Conservation (phyloP, 441 rosid species). For the Macaranga tanarius region DNA sequence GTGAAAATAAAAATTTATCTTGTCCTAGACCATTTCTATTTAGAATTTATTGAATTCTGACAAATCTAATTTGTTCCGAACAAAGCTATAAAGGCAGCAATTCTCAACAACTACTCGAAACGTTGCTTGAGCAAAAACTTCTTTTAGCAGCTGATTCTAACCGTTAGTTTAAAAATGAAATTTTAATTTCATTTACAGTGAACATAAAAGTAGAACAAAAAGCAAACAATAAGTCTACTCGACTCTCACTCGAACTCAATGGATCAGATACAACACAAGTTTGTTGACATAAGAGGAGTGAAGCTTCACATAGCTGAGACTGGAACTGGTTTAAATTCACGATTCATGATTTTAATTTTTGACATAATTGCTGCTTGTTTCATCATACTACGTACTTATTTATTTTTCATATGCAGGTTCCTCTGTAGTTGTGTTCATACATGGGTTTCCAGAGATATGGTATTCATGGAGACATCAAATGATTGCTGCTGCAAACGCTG, state of each 20-base stretch:
- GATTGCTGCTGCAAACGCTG: slow-evolving; percentile 40
- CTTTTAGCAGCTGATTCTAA: no score
- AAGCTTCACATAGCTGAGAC: slow-evolving; percentile 49
- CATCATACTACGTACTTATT: background rate
- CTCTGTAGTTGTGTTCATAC: slow-evolving; percentile 37
- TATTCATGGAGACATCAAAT: slow-evolving; percentile 59
- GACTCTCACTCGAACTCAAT: slow-evolving; percentile 3
- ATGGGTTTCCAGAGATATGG: slow-evolving; percentile 61
- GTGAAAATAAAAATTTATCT: no score
- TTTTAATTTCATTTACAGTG: background rate
- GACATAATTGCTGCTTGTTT: background rate
- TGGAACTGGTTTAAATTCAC: slow-evolving; percentile 32
- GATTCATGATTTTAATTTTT: background rate
- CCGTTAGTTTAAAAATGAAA: no score
- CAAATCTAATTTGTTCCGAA: no score
- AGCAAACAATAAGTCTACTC: slow-evolving; percentile 10
- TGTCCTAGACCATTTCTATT: no score
- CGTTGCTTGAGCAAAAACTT: no score
- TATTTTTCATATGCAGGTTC: slow-evolving; percentile 25
- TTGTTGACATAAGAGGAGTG: slow-evolving; percentile 31
- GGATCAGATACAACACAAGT: slow-evolving; percentile 39
- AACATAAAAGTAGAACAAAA: background rate
- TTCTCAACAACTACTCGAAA: no score
- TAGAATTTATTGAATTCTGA: no score
- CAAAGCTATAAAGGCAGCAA: no score